Conservation (phyloP, 2,329 filamentous ascomycete species). For the Scleromitrula shiraiana region DNA sequence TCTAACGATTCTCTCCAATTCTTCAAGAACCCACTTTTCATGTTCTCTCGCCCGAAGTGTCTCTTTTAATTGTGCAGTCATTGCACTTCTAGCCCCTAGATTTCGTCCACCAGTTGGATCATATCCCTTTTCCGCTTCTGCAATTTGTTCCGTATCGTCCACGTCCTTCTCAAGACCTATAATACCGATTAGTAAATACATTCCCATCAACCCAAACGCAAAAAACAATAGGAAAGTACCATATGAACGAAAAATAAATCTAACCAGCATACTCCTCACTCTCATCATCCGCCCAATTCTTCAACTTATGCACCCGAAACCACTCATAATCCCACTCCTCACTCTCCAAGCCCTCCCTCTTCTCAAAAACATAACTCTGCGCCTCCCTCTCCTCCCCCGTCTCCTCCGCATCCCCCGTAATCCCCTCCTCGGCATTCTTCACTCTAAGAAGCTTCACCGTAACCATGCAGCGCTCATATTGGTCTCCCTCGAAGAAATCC, state of each 20-base stretch:
- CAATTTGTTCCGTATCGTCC: no score
- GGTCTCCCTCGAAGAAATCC: constrained; percentile 72
- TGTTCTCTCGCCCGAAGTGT: no score
- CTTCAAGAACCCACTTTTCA: no score
- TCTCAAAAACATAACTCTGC: constrained; percentile 58
- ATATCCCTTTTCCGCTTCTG: no score
- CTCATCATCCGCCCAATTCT: constrained; percentile 35
- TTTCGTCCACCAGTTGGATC: no score
- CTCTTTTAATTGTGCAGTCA: no score
- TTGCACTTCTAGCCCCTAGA: no score
- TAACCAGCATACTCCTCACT: constrained; percentile 22
- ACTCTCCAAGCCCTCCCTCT: constrained; percentile 49
- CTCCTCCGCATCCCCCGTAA: constrained; percentile 10
- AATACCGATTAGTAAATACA: no score
- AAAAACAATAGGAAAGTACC: no score
- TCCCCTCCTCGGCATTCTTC: neutral
- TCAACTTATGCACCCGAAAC: constrained; percentile 70
- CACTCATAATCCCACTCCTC: constrained; percentile 82
- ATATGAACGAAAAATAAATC: constrained; percentile 7
- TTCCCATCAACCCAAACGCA: no score
- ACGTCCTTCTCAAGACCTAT: no score
- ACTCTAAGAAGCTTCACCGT: constrained; percentile 40
- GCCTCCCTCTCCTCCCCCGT: constrained; percentile 28
- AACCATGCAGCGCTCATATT: constrained; percentile 56
- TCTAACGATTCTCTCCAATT: no score